These are phyloP conservation scores for Spiromastix sp. DNA, from an alignment of 2,329 filamentous ascomycete genomes.

Conservation along the genomic window DNA sequence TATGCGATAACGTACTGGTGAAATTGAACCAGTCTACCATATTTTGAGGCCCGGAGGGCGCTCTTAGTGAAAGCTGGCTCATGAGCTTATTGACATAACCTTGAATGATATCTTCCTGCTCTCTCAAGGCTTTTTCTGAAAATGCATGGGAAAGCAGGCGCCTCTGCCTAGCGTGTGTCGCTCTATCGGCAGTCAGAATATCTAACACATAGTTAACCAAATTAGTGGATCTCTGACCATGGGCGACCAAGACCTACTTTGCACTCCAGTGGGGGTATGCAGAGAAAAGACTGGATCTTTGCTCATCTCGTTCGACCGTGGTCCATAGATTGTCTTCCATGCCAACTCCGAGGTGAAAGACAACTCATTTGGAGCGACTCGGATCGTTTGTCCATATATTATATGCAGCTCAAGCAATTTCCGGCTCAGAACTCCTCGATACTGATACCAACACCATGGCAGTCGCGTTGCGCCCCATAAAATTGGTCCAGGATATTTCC, in stretches of 20 bases:
- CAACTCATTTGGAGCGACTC: slow-evolving; percentile 30
- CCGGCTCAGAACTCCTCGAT: slow-evolving; percentile 1
- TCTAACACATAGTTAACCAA: slow-evolving; percentile 8
- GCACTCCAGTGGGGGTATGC: slow-evolving; percentile 12
- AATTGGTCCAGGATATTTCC: slow-evolving; percentile 6
- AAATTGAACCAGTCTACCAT: slow-evolving; percentile 26
- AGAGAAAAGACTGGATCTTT: slow-evolving; percentile 18
- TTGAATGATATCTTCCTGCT: slow-evolving; percentile 24
- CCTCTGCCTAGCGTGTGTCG: slow-evolving; percentile 22
- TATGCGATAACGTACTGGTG: slow-evolving; percentile 15
- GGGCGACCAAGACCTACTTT: too few relatives aligned
- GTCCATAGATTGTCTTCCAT: slow-evolving; percentile 29
- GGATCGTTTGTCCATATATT: slow-evolving; percentile 24
- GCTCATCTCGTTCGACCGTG: slow-evolving; percentile 17
- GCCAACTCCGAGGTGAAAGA: slow-evolving; percentile 21
- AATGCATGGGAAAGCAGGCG: slow-evolving; percentile 25
- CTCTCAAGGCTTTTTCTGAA: slow-evolving; percentile 22
- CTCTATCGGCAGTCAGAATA: slow-evolving; percentile 18
- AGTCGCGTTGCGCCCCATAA: slow-evolving; percentile 4
- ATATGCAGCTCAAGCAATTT: slow-evolving; percentile 13
- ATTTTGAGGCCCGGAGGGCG: slow-evolving; percentile 13
- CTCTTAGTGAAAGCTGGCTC: not conserved
- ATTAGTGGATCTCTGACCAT: too few relatives aligned
- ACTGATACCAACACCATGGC: slow-evolving; percentile 2
- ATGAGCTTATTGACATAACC: slow-evolving; percentile 20